Conservation (phyloP, 83 land plant species). For the Thuja plicata region DNA sequence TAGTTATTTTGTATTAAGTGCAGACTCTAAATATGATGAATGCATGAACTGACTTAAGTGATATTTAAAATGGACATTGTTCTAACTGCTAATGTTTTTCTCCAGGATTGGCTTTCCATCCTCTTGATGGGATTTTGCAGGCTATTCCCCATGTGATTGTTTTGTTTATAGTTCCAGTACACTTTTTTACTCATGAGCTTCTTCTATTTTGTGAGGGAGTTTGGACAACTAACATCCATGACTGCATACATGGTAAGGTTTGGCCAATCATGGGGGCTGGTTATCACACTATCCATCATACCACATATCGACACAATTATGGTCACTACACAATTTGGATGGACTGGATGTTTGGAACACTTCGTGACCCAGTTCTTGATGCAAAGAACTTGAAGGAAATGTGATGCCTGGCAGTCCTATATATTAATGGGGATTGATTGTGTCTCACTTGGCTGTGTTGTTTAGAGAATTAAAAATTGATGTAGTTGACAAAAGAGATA, state of each 20-base stretch:
- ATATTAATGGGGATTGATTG: background rate
- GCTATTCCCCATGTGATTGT: slow-evolving; percentile 82
- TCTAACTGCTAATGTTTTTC: background rate
- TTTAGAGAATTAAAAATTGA: background rate
- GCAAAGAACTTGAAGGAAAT: slow-evolving; percentile 7
- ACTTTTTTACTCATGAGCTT: slow-evolving; percentile 70
- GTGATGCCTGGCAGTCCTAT: background rate
- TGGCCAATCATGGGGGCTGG: slow-evolving; percentile 99
- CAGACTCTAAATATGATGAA: background rate
- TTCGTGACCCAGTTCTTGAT: slow-evolving; percentile 45
- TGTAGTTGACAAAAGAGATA: background rate
- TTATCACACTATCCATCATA: slow-evolving; percentile 94
- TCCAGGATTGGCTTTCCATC: slow-evolving; percentile 94
- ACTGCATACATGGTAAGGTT: slow-evolving; percentile 82
- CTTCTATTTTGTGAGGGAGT: slow-evolving; percentile 78
- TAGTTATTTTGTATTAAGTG: background rate
- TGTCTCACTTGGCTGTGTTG: background rate
- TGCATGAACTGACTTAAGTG: background rate
- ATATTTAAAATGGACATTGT: background rate
- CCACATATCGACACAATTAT: slow-evolving; percentile 88
- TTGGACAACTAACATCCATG: slow-evolving; percentile 99
- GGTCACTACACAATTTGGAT: slow-evolving; percentile 83
- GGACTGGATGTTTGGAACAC: slow-evolving; percentile 95
- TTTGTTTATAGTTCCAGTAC: slow-evolving; percentile 78
- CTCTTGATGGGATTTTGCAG: slow-evolving; percentile 89